Base-by-base conservation (phyloP, 176 grass and related monocot species). In the Chloris gayana region DNA sequence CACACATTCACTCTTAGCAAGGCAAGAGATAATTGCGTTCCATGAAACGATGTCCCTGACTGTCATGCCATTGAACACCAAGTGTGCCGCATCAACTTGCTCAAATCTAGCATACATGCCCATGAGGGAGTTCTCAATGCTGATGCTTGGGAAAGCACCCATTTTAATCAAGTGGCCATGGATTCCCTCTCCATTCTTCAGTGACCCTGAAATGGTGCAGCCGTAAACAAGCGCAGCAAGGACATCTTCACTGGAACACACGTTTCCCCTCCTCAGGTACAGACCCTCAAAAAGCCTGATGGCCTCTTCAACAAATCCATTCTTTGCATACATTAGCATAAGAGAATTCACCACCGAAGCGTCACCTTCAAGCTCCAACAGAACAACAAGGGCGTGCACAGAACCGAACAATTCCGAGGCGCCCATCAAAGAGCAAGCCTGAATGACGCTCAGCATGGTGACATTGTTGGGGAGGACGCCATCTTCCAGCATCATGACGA, bases 401-500 rank as follows among this genome's bases (percentile, higher is more conserved):
- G 54, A 80, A 58, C 81, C 12, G 54, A 94, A 88, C 44, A 91
- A 79, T 33, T 51, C 63, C 0, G 73, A 44, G 24, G 75, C 64
- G 0, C 92, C 69, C 89, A 83, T 85, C 78, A 94, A 74, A 53
- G 89, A 89, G 84, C 89, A 91, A 17, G 92, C 77, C 59, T 94
- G 92, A 75, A 89, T 85, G 44, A 94, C 41, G 37, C 89, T 91
- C 81, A 91, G 15, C 84, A 85, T 91, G 14, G 92, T 94, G 39
- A 88, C 86, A 9, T 64, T 89, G 64, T 89, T 94, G 19, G 92
- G 89, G 14, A 68, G 73, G 63, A 89, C 39, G 18, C 81, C 81
- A 24, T 94, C 92, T 73, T 94, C 84, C 47, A 89, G 80, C 92
- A 89, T 94, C 87, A 82, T 86, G 34, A 89, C 2, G 33, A 94